Conservation (phyloP, 2,329 filamentous ascomycete genomes). For the Venturia effusa region DNA sequence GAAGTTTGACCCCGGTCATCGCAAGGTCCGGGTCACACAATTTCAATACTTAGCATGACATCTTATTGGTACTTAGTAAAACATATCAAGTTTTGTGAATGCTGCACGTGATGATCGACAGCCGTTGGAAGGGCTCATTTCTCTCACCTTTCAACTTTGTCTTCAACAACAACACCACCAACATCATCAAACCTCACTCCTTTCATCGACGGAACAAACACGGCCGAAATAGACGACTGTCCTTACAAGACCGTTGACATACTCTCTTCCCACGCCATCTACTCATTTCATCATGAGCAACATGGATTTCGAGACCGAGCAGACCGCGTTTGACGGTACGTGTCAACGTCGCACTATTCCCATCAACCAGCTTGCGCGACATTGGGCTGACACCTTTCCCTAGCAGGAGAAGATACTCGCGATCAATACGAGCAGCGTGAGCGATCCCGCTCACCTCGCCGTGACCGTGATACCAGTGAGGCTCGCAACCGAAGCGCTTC, state of each 20-base stretch:
- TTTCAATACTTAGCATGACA: not conserved
- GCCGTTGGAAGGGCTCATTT: not conserved
- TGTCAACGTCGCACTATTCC: slow-evolving; percentile 13
- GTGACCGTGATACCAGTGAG: slow-evolving; percentile 40
- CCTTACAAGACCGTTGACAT: not conserved
- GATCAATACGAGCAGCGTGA: slow-evolving; percentile 47
- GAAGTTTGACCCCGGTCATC: not conserved
- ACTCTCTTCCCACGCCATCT: not conserved
- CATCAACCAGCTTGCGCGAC: not conserved
- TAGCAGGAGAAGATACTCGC: slow-evolving; percentile 40
- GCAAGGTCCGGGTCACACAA: not conserved
- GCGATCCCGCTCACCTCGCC: slow-evolving; percentile 49
- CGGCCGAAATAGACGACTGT: not conserved
- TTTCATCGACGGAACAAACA: not conserved
- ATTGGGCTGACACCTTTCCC: slow-evolving; percentile 12
- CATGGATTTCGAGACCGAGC: slow-evolving; percentile 57
- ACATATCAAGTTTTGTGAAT: too few species aligned
- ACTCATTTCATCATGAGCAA: slow-evolving; percentile 26
- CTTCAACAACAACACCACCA: not conserved
- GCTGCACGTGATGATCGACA: not conserved
- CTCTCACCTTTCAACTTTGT: not conserved
- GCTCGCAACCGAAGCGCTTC: slow-evolving; percentile 54
- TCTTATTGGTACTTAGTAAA: too few species aligned
- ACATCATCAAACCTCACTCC: not conserved
- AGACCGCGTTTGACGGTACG: slow-evolving; percentile 56